phyloP scores from a whole-genome alignment of 257 asterid genomes.

The Jacaranda mimosifolia region DNA sequence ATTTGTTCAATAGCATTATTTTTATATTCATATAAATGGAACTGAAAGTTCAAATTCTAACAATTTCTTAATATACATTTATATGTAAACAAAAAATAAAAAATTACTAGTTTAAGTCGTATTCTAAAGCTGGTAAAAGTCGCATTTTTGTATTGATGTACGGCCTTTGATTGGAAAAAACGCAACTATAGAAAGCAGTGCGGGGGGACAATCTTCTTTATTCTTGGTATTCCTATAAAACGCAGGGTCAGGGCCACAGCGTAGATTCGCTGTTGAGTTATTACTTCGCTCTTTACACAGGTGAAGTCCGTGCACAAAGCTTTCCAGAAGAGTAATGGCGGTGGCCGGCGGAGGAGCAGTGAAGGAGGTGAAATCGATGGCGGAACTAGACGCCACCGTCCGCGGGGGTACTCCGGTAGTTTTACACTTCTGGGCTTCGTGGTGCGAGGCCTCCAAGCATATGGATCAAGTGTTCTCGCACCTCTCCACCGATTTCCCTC shows the following conservation, averaged over 20 bases:
- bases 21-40: too few species aligned
- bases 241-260: slow-evolving; percentile 22
- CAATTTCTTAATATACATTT: too few species aligned
- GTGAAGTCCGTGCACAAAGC: slow-evolving; percentile 21
- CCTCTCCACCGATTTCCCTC: slow-evolving; percentile 94
- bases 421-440: slow-evolving; percentile 96
- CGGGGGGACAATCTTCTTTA: neutral
- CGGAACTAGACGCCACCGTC: slow-evolving; percentile 64
- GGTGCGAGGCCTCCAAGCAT: slow-evolving; percentile 99
- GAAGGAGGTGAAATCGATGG: slow-evolving; percentile 85
- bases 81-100: neutral
- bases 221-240: neutral
- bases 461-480: slow-evolving; percentile 98
- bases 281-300: slow-evolving; percentile 20
- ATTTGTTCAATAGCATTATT: too few species aligned
- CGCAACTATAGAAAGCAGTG: slow-evolving; percentile 11
- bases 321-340: slow-evolving; percentile 48
- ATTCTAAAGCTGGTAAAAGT: too few species aligned
- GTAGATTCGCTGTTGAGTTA: slow-evolving; percentile 5
- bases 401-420: slow-evolving; percentile 58
- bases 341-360: slow-evolving; percentile 70
- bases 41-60: too few species aligned
- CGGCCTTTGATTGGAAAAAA: slow-evolving; percentile 20
- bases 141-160: neutral
- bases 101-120: neutral